A percentile compares a stretch with the other conserved stretches of the same genome.
Evolutionary conservation across 2,329 filamentous ascomycete genomes (phyloP).

Genomic region (Colletotrichum aenigma): DNA sequence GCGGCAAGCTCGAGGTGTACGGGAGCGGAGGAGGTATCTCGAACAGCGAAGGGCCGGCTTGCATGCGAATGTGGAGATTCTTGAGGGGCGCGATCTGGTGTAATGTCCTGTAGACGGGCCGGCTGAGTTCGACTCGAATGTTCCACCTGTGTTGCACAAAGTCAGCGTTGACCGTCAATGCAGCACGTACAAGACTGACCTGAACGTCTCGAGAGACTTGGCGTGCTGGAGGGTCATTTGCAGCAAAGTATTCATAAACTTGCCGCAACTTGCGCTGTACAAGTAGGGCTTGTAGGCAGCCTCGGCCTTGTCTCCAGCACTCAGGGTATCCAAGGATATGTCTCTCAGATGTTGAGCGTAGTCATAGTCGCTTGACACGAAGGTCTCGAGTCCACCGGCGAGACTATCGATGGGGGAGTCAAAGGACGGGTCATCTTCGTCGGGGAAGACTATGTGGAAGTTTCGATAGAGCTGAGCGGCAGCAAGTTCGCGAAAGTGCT

Average conservation of each 20-base stretch:
- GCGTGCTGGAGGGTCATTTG: conserved; percentile 61
- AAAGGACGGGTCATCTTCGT: conserved; percentile 57
- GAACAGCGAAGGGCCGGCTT: conserved; percentile 61
- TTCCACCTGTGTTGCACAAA: conserved; percentile 55
- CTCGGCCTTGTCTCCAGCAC: conserved; percentile 57
- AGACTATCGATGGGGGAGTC: conserved; percentile 62
- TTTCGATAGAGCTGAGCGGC: conserved; percentile 63
- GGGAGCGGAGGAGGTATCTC: conserved; percentile 53
- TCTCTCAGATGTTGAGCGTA: conserved; percentile 63
- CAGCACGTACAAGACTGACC: conserved; percentile 40
- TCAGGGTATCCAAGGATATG: conserved; percentile 60
- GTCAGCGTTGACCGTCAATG: neutral
- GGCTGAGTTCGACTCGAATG: conserved; percentile 65
- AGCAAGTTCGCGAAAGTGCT: conserved; percentile 61
- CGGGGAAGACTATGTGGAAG: conserved; percentile 66
- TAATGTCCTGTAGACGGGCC: conserved; percentile 60
- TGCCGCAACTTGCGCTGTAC: conserved; percentile 61
- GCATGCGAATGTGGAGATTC: conserved; percentile 62
- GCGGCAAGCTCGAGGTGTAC: conserved; percentile 25
- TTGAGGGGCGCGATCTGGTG: conserved; percentile 58
- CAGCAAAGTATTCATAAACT: conserved; percentile 67
- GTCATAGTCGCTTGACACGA: conserved; percentile 67
- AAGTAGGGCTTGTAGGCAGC: conserved; percentile 57
- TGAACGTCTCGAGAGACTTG: conserved; percentile 59
- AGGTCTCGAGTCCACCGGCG: conserved; percentile 63